Conservation (phyloP, 2,329 filamentous ascomycete genomes). For the Juglanconis juglandina region DNA sequence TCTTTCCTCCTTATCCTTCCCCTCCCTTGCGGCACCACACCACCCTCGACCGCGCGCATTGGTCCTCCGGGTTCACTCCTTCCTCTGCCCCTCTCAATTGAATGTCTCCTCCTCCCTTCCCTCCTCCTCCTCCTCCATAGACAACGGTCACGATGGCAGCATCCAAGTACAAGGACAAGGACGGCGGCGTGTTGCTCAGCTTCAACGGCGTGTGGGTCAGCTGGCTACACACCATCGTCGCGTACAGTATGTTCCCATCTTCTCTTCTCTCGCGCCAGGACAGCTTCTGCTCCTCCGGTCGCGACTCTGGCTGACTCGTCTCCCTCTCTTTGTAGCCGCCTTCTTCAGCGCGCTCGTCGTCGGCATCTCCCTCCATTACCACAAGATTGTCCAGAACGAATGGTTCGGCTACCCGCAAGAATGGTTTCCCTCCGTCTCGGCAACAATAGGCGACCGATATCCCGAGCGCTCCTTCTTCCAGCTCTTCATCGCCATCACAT, state of each 20-base stretch:
- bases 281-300: too few species aligned
- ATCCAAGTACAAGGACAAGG: conserved; percentile 62
- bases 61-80: too few species aligned
- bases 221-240: conserved; percentile 78
- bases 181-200: conserved; percentile 56
- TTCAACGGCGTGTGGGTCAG: conserved; percentile 89
- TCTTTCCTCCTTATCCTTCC: background rate
- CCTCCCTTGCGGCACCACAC: background rate
- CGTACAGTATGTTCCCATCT: conserved; percentile 61
- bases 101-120: conserved; percentile 15
- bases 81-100: background rate
- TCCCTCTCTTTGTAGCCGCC: conserved; percentile 52
- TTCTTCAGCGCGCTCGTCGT: conserved; percentile 84
- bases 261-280: background rate
- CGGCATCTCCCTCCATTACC: conserved; percentile 79
- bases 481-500: conserved; percentile 94
- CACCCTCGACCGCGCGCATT: background rate
- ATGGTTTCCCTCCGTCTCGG: conserved; percentile 95
- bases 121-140: background rate
- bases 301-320: background rate
- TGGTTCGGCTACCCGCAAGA: conserved; percentile 91
- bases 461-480: conserved; percentile 96
- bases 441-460: conserved; percentile 95
- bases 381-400: conserved; percentile 97
- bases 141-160: conserved; percentile 33